Conservation (phyloP, 2,329 filamentous ascomycete genomes). For the Fusarium staphyleae region DNA sequence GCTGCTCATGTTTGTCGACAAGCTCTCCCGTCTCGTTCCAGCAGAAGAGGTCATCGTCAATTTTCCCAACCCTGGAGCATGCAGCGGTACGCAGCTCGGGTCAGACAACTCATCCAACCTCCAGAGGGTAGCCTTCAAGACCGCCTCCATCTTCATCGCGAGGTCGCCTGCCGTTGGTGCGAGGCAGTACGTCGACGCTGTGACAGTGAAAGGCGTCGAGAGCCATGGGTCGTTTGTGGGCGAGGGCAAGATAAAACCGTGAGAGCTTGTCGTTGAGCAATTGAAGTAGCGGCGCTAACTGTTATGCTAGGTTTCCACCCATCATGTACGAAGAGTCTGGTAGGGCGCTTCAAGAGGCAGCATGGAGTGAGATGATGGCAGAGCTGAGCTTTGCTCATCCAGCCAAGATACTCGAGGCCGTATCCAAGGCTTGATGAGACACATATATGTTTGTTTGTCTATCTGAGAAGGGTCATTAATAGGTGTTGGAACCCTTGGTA, state of each 20-base stretch:
- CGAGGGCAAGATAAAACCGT: constrained; percentile 40
- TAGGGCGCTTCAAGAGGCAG: constrained; percentile 22
- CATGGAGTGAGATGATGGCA: constrained; percentile 35
- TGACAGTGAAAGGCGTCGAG: constrained; percentile 28
- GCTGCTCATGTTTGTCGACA: constrained; percentile 47
- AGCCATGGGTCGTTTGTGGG: constrained; percentile 39
- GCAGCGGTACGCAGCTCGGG: constrained; percentile 52
- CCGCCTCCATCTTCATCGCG: constrained; percentile 26
- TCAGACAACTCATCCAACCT: constrained; percentile 41
- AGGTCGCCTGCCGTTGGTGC: constrained; percentile 28
- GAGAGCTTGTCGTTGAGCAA: not conserved
- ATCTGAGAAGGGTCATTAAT: not conserved
- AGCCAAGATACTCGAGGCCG: constrained; percentile 4
- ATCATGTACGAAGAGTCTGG: constrained; percentile 36
- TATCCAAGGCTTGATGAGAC: not conserved
- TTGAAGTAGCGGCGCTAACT: constrained; percentile 1
- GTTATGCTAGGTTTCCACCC: constrained; percentile 11
- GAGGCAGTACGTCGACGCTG: constrained; percentile 36
- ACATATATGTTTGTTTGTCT: not conserved
- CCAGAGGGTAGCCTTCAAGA: not conserved
- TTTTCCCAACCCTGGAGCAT: constrained; percentile 54
- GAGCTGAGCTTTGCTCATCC: constrained; percentile 35
- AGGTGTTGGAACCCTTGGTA: not conserved
- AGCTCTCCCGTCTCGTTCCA: constrained; percentile 48
- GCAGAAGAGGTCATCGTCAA: constrained; percentile 55